Conservation (phyloP, 176 grass and related monocot genomes). For the Saccharum officinarum region DNA sequence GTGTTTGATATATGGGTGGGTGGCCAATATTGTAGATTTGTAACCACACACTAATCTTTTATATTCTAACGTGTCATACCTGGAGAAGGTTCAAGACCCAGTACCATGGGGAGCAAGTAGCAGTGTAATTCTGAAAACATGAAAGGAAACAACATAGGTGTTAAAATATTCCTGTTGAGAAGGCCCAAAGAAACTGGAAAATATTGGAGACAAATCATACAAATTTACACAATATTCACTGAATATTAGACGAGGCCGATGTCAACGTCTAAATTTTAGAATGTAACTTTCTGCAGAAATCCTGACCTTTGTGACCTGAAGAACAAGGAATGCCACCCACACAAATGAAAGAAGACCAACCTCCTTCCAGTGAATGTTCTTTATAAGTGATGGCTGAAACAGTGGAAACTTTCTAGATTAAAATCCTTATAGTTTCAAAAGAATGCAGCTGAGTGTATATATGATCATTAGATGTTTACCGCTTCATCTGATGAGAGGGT, state of each 20-base stretch:
- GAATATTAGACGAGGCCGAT: slow-evolving; percentile 3
- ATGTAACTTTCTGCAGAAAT: slow-evolving; percentile 11
- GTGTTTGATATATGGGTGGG: not conserved
- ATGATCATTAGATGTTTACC: slow-evolving; percentile 48
- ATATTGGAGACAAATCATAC: not conserved
- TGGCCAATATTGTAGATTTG: not conserved
- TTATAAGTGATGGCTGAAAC: slow-evolving; percentile 57
- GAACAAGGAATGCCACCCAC: slow-evolving; percentile 78
- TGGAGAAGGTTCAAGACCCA: slow-evolving; percentile 89
- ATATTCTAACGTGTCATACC: slow-evolving; percentile 41
- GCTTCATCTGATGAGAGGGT: slow-evolving; percentile 31
- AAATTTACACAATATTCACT: slow-evolving; percentile 2
- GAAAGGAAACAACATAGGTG: slow-evolving; percentile 17
- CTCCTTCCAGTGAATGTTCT: slow-evolving; percentile 89
- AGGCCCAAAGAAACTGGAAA: not conserved
- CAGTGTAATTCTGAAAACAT: slow-evolving; percentile 71
- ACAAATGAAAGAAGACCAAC: slow-evolving; percentile 79
- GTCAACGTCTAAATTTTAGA: slow-evolving; percentile 20
- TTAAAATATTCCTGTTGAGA: slow-evolving; percentile 20
- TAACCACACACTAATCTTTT: slow-evolving; percentile 12
- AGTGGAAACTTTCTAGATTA: slow-evolving; percentile 25
- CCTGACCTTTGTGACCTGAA: slow-evolving; percentile 77
- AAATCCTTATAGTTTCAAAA: slow-evolving; percentile 4
- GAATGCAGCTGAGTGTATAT: not conserved
- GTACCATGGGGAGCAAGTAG: slow-evolving; percentile 78